Evolutionary conservation across 352 stramenopile genomes (phyloP).

Genomic region (Phytophthora multivora): DNA sequence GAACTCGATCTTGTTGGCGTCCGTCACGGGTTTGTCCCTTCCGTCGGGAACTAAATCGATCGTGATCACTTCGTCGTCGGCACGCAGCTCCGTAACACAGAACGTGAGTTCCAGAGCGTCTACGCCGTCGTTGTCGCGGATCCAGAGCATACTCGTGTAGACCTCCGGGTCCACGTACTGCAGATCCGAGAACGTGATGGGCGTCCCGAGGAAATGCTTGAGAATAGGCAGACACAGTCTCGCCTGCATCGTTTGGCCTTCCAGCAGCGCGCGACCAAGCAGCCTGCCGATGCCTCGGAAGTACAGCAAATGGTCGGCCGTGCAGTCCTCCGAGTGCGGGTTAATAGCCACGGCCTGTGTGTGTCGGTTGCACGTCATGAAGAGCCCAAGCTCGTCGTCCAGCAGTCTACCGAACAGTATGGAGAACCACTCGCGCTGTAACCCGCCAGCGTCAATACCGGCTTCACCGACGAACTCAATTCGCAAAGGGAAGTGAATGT

Average conservation of each 20-base stretch:
- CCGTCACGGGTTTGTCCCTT: constrained; percentile 85
- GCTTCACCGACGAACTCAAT: constrained; percentile 89
- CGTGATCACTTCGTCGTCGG: constrained; percentile 57
- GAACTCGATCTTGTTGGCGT: constrained; percentile 96
- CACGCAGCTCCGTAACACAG: constrained; percentile 68
- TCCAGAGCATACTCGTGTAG: constrained; percentile 80
- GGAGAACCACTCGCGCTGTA: constrained; percentile 85
- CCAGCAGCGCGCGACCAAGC: constrained; percentile 68
- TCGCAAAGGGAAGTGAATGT: constrained; percentile 80
- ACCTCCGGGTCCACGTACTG: constrained; percentile 82
- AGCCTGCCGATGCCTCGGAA: constrained; percentile 78
- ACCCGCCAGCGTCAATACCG: constrained; percentile 74
- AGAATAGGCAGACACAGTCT: constrained; percentile 76
- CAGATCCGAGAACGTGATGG: constrained; percentile 83
- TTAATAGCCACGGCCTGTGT: constrained; percentile 80
- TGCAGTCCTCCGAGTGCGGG: constrained; percentile 74
- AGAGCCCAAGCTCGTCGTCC: constrained; percentile 69
- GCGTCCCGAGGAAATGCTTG: constrained; percentile 81
- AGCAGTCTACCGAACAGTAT: constrained; percentile 78
- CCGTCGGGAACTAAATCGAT: constrained; percentile 68
- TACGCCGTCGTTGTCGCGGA: constrained; percentile 69
- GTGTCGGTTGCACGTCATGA: constrained; percentile 76
- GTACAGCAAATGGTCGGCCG: constrained; percentile 87
- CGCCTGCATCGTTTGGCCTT: constrained; percentile 78
- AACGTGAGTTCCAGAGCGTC: constrained; percentile 78